Percentiles rank a stretch among this genome's conserved stretches.
Evolutionary conservation across 371 early-diverging fungal species (phyloP).

Genomic region (Mortierella sp.): DNA sequence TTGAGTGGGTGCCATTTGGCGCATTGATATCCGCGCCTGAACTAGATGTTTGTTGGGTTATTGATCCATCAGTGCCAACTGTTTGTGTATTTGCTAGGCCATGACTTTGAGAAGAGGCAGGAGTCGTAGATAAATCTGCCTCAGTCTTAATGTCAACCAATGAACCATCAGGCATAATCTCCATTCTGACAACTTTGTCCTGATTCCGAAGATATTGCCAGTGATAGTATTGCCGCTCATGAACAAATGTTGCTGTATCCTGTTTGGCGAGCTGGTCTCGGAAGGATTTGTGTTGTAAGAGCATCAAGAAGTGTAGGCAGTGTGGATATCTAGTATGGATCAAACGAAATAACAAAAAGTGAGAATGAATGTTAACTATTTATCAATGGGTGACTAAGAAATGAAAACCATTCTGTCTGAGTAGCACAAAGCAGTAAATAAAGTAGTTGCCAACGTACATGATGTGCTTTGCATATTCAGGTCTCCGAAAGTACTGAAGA

Average conservation of each 20-base stretch:
- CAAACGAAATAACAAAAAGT: not conserved
- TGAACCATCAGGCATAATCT: constrained; percentile 50
- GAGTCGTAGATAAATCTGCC: not conserved
- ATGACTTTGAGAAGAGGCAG: not conserved
- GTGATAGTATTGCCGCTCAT: constrained; percentile 89
- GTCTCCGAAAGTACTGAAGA: constrained; percentile 91
- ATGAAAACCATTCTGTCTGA: no score
- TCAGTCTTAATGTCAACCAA: constrained; percentile 44
- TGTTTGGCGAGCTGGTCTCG: constrained; percentile 79
- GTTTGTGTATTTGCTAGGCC: not conserved
- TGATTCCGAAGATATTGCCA: constrained; percentile 80
- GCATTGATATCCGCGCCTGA: not conserved
- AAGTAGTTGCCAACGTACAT: constrained; percentile 62
- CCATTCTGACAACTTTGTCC: constrained; percentile 53
- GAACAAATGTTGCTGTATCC: constrained; percentile 82
- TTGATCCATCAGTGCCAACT: not conserved
- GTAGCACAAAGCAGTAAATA: not conserved
- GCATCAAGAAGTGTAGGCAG: constrained; percentile 84
- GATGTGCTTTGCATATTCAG: constrained; percentile 91
- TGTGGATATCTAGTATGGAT: constrained; percentile 82
- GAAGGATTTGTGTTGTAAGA: constrained; percentile 86
- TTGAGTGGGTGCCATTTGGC: not conserved
- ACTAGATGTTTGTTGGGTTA: not conserved
- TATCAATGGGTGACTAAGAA: not conserved
- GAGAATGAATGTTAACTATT: not conserved